Evolutionary conservation across 306 rosid species (phyloP).

Genomic region (Cercis canadensis): DNA sequence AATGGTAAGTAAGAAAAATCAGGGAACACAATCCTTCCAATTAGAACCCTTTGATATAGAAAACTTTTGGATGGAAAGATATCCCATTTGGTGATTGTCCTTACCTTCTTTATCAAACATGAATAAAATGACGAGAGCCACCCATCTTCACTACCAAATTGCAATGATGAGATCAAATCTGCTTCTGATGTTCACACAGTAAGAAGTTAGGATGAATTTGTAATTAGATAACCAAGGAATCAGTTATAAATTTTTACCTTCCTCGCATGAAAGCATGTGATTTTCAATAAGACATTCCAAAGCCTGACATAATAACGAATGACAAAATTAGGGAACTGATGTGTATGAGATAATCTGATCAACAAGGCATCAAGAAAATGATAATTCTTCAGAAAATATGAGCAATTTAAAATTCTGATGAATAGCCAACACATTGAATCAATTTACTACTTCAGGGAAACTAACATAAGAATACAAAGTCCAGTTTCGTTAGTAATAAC

Average conservation of each 20-base stretch:
- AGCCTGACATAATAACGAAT: constrained; percentile 66
- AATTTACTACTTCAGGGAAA: constrained; percentile 28
- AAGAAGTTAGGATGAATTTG: constrained; percentile 32
- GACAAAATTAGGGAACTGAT: constrained; percentile 27
- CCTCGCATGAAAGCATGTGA: constrained; percentile 94
- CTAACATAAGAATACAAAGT: constrained; percentile 10
- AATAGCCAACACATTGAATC: constrained; percentile 5
- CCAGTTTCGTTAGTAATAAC: background rate
- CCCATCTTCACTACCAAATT: constrained; percentile 87
- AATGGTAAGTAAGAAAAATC: background rate
- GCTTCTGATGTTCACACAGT: constrained; percentile 64
- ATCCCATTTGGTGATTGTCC: constrained; percentile 22
- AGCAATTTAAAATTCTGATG: constrained; percentile 5
- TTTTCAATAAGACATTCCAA: constrained; percentile 94
- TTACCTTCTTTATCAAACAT: constrained; percentile 90
- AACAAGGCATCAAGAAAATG: constrained; percentile 7
- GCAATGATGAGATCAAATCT: constrained; percentile 79
- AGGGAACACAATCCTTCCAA: constrained; percentile 4
- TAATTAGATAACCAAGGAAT: constrained; percentile 18
- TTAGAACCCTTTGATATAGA: constrained; percentile 7
- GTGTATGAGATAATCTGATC: constrained; percentile 9
- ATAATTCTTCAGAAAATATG: constrained; percentile 1
- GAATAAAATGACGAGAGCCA: constrained; percentile 96
- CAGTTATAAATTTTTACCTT: constrained; percentile 58
- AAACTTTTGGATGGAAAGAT: constrained; percentile 28